Evolutionary conservation across 352 stramenopile species (phyloP).

Genomic region (Phytophthora agathidicida): DNA sequence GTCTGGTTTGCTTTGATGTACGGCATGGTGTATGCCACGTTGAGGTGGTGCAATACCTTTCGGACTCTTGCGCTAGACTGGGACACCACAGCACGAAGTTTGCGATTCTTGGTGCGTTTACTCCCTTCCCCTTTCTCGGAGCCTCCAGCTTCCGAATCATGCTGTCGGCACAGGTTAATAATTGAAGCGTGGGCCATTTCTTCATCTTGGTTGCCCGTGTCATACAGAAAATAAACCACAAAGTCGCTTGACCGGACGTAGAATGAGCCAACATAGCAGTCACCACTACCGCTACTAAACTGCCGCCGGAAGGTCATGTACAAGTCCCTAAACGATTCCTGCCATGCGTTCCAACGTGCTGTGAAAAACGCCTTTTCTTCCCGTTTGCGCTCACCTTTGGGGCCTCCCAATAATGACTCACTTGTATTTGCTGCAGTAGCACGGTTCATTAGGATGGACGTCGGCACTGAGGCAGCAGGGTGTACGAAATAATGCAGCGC

Average conservation of each 20-base stretch:
- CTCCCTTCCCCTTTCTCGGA: not conserved
- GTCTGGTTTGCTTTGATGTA: slow-evolving; percentile 53
- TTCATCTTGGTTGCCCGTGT: slow-evolving; percentile 3
- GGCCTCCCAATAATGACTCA: slow-evolving; percentile 25
- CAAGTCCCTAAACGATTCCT: slow-evolving; percentile 68
- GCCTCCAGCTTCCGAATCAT: slow-evolving; percentile 11
- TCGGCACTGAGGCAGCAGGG: slow-evolving; percentile 54
- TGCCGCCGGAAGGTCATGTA: slow-evolving; percentile 67
- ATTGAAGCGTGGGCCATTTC: slow-evolving; percentile 31
- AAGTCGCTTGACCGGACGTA: slow-evolving; percentile 76
- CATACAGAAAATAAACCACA: slow-evolving; percentile 59
- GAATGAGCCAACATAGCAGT: slow-evolving; percentile 31
- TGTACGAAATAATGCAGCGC: slow-evolving; percentile 75
- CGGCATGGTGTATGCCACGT: slow-evolving; percentile 60
- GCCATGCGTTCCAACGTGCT: slow-evolving; percentile 62
- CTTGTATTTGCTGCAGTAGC: slow-evolving; percentile 31
- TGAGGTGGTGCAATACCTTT: slow-evolving; percentile 69
- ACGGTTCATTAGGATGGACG: slow-evolving; percentile 55
- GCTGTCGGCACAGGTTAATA: slow-evolving; percentile 44
- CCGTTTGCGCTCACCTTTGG: slow-evolving; percentile 40
- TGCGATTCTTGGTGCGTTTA: slow-evolving; percentile 7
- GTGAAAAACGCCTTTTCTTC: slow-evolving; percentile 71
- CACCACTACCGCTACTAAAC: not conserved
- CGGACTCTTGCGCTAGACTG: slow-evolving; percentile 69
- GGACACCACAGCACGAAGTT: slow-evolving; percentile 64